Conservation (phyloP, 148 eudicot species). For the Rhododendron griersonianum region DNA sequence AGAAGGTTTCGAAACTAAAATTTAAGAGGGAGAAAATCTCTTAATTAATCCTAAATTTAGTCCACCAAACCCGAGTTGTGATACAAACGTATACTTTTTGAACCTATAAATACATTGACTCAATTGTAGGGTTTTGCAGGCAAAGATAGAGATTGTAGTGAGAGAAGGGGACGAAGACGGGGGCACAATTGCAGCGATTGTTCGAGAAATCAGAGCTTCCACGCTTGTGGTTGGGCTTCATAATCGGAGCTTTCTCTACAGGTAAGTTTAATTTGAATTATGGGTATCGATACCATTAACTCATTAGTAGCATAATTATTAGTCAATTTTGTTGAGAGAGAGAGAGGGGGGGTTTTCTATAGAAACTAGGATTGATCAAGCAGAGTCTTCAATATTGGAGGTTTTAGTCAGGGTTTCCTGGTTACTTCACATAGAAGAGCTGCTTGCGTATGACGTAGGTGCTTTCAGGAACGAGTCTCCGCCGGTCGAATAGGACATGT, state of each 20-base stretch:
- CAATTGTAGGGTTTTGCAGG: constrained; percentile 35
- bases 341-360: not conserved
- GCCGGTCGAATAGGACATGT: not conserved
- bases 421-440: not conserved
- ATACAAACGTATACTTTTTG: not conserved
- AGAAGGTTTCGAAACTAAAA: too few relatives aligned
- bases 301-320: not conserved
- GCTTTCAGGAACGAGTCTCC: not conserved
- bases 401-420: not conserved
- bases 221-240: constrained; percentile 82
- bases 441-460: not conserved
- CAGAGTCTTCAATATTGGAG: not conserved
- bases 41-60: too few relatives aligned
- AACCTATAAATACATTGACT: not conserved
- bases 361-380: not conserved
- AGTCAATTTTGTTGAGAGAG: not conserved
- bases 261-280: constrained; percentile 20
- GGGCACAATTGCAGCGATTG: constrained; percentile 53
- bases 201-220: constrained; percentile 71
- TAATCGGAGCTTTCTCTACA: constrained; percentile 80
- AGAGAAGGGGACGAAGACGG: constrained; percentile 75
- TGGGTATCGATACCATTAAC: not conserved
- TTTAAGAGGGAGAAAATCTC: too few relatives aligned
- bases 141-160: constrained; percentile 86
- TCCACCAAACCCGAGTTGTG: too few relatives aligned